Conservation (phyloP, 1,284 basidiomycete genomes). For the Ustilago lituana region DNA sequence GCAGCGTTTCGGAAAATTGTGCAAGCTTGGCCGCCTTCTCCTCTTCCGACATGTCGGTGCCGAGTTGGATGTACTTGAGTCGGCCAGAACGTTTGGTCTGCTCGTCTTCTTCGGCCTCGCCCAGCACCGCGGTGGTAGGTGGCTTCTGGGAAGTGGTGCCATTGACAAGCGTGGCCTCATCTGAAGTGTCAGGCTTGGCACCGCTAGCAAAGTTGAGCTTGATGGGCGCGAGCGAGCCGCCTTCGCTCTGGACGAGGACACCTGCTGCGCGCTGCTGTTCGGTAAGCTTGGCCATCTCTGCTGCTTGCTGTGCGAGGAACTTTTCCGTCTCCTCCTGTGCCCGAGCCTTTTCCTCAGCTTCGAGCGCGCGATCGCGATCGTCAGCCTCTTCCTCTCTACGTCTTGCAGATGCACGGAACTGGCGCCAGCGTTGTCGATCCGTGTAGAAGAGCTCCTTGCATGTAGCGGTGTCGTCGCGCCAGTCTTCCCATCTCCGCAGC, state of each 20-base stretch:
- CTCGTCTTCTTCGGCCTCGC: slow-evolving; percentile 56
- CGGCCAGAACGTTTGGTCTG: slow-evolving; percentile 31
- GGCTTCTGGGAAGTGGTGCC: background rate
- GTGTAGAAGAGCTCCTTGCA: slow-evolving; percentile 51
- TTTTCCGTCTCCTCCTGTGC: slow-evolving; percentile 55
- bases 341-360: slow-evolving; percentile 38
- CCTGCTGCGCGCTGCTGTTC: slow-evolving; percentile 57
- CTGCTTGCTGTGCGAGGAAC: slow-evolving; percentile 60
- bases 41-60: slow-evolving; percentile 32
- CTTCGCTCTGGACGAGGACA: slow-evolving; percentile 45
- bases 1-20: slow-evolving; percentile 21
- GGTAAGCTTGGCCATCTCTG: slow-evolving; percentile 56
- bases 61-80: slow-evolving; percentile 51
- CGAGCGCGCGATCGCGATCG: slow-evolving; percentile 35
- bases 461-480: slow-evolving; percentile 34
- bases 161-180: slow-evolving; percentile 3
- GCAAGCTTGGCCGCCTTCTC: slow-evolving; percentile 17
- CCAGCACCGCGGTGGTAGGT: slow-evolving; percentile 27
- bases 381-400: slow-evolving; percentile 54
- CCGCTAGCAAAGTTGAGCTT: slow-evolving; percentile 51
- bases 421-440: slow-evolving; percentile 59
- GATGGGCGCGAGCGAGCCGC: slow-evolving; percentile 50
- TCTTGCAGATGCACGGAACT: slow-evolving; percentile 35
- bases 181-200: slow-evolving; percentile 3
- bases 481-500: slow-evolving; percentile 34